These are phyloP conservation scores for Metschnikowia anglica DNA, from an alignment of 805 yeast genomes.

Conservation along the genomic window DNA sequence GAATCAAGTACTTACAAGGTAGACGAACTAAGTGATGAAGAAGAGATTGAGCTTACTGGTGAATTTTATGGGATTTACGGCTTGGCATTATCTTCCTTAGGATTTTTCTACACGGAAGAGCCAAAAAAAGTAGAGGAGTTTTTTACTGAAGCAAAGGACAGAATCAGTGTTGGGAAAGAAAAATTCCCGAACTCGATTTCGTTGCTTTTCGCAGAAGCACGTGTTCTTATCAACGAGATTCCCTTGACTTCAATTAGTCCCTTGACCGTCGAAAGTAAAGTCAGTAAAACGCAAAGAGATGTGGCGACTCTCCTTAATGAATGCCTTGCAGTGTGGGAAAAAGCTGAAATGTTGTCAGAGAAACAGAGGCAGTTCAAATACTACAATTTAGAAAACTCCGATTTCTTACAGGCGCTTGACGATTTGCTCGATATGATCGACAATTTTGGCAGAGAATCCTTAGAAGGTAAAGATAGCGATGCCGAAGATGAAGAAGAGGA, in stretches of 20 bases:
- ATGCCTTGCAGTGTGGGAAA: conserved; percentile 47
- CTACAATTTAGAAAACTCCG: conserved; percentile 45
- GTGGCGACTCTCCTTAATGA: conserved; percentile 44
- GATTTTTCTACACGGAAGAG: conserved; percentile 52
- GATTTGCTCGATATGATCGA: conserved; percentile 67
- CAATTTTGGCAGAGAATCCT: conserved; percentile 57
- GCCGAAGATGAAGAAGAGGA: conserved; percentile 50
- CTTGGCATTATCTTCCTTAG: conserved; percentile 62
- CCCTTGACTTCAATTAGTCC: conserved; percentile 57
- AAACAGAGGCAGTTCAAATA: conserved; percentile 27
- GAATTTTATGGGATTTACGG: conserved; percentile 75
- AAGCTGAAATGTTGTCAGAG: conserved; percentile 36
- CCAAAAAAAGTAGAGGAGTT: conserved; percentile 49
- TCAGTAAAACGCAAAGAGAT: conserved; percentile 27
- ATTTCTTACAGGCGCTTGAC: conserved; percentile 57
- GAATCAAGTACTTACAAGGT: not conserved
- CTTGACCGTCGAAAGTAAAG: conserved; percentile 43
- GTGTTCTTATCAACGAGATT: conserved; percentile 55
- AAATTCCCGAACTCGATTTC: conserved; percentile 46
- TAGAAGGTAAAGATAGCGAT: conserved; percentile 53
- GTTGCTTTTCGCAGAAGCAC: conserved; percentile 53
- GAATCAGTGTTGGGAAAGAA: conserved; percentile 59
- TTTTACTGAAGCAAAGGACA: conserved; percentile 70
- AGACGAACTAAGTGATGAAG: conserved; percentile 9
- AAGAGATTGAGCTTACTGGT: conserved; percentile 33